Base-by-base conservation (phyloP, 2,329 filamentous ascomycete species). In the Cladosporium sp. region DNA sequence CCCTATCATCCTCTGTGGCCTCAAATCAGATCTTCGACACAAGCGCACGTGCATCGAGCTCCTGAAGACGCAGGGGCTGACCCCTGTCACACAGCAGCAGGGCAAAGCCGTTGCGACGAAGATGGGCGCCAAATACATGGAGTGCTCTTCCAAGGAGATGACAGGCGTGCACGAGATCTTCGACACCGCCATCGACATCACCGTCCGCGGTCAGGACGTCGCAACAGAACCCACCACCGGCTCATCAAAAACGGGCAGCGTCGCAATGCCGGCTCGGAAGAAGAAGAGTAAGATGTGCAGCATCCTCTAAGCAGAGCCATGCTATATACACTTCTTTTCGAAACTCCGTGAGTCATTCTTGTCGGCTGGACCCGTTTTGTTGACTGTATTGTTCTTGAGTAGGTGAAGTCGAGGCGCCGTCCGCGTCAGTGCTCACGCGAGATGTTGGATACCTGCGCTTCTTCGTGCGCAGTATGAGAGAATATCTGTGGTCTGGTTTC, bases 141-240 rank as follows among this genome's bases (percentile, higher is more conserved):
- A 99, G 78, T 99, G 94, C 82, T 96, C 92, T 73, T 96, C 91
- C 76, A 97, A 97, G 78, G 94, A 97, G 77, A 94, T 96, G 88
- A 86, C 83, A 56, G 94, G 94, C 59, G 93, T 99, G 47, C 91
- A 97, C 73, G 93, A 97, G 70, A 94, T 97, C 71, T 99, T 99
- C 76, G 89, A 95, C 74, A 82, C 86, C 62, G 94, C 94, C 58
- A 92, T 99, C 72, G 85, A 92, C 69, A 93, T 89, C 54, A 92
- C 94, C 34, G 90, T 99, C 28, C 86, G 88, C 65, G 90, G 92
- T 19, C 66, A 87, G 84, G 68, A 75, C 72, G 72, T 65, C 59
- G 58, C 65, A 68, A 67, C 64, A 72, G 74, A 76, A 61, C 76
- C 77, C 65, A 76, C 76, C 67, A 28, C 43, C 43, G 43, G 43